Percentiles rank a stretch among this genome's conserved stretches.
Evolutionary conservation across 129 eudicot species (phyloP).

Genomic region (Gnaphalium uliginosum): DNA sequence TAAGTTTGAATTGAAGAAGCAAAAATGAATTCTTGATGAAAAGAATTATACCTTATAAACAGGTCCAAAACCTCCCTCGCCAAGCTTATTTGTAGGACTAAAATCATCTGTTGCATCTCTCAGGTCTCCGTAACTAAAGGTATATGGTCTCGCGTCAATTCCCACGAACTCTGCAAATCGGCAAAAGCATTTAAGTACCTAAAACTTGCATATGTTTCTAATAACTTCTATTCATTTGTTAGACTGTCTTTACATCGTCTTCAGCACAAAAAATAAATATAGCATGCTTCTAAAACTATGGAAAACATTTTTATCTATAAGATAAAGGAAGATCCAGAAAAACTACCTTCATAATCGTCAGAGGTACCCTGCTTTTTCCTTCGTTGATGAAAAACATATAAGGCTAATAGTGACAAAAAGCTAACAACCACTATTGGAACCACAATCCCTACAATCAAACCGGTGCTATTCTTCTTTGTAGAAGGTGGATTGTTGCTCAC

Average conservation of each 20-base stretch:
- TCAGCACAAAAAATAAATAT: background rate
- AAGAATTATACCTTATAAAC: constrained; percentile 45
- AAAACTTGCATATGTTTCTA: background rate
- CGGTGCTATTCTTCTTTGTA: constrained; percentile 44
- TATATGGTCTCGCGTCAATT: constrained; percentile 62
- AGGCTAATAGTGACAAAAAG: constrained; percentile 42
- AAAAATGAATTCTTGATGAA: background rate
- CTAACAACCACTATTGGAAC: constrained; percentile 43
- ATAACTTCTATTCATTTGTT: too few relatives aligned
- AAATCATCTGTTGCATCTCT: constrained; percentile 71
- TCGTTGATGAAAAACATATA: constrained; percentile 40
- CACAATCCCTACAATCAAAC: constrained; percentile 60
- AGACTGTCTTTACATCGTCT: too few relatives aligned
- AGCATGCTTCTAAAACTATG: constrained; percentile 16
- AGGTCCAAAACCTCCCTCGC: constrained; percentile 51
- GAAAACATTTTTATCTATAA: background rate
- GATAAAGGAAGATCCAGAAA: background rate
- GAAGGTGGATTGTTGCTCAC: constrained; percentile 58
- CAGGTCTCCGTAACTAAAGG: constrained; percentile 58
- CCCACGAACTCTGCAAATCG: constrained; percentile 64
- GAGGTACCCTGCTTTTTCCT: constrained; percentile 38
- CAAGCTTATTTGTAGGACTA: constrained; percentile 48
- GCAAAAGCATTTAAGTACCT: background rate
- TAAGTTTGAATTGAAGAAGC: constrained; percentile 21
- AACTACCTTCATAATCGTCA: constrained; percentile 67